A percentile compares a stretch with the other conserved stretches of the same genome.
Conservation (phyloP, 495 filamentous ascomycete species). For the Talaromyces adpressus region DNA sequence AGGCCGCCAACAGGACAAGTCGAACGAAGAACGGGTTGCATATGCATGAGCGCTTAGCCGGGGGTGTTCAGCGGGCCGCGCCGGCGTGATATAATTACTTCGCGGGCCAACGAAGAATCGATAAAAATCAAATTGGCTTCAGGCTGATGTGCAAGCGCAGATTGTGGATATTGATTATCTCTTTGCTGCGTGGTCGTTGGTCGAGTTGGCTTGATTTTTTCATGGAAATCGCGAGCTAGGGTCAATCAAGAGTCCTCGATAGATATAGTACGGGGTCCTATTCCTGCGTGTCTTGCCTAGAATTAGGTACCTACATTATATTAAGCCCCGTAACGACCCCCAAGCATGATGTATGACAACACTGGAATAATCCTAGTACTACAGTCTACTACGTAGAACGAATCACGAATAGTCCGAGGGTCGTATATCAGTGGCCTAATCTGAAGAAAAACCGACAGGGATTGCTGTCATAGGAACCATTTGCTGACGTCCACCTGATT, state of each 20-base stretch:
- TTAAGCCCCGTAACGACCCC: neutral
- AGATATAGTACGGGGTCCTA: no score
- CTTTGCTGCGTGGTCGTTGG: neutral
- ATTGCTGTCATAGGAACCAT: neutral
- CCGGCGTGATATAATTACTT: conserved; percentile 1
- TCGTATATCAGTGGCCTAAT: neutral
- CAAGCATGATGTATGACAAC: neutral
- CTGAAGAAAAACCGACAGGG: neutral
- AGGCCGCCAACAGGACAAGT: neutral
- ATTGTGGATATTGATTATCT: neutral
- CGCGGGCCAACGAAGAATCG: neutral
- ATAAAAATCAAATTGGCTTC: neutral
- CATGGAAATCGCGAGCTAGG: neutral
- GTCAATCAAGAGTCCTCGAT: no score
- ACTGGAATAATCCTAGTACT: neutral
- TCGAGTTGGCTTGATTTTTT: neutral
- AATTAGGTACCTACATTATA: neutral
- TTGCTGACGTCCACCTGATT: neutral
- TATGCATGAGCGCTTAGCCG: conserved; percentile 3
- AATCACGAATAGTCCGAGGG: neutral
- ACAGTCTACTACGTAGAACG: no score
- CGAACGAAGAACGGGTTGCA: neutral
- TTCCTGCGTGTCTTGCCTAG: neutral
- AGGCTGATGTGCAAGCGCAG: neutral
- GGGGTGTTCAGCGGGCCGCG: conserved; percentile 1